Evolutionary conservation across 2,329 filamentous ascomycete species (phyloP).

Genomic region (Hawksworthiomyces lignivorus): DNA sequence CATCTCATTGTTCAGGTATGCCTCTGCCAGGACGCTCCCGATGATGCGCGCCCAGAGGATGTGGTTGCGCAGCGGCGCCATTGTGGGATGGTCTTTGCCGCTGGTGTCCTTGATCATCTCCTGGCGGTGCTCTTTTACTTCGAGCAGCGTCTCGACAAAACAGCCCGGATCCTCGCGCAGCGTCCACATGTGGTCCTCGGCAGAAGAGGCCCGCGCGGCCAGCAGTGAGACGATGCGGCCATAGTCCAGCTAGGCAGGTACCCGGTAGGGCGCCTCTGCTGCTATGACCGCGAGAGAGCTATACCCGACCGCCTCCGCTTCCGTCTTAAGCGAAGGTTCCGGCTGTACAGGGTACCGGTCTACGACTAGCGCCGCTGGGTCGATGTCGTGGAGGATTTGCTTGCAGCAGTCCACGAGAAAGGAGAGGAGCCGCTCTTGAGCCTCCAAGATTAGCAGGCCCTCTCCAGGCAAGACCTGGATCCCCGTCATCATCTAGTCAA

Average conservation of each 20-base stretch:
- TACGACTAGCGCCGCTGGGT: conserved; percentile 20
- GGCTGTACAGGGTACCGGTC: conserved; percentile 26
- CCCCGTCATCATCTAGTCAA: conserved; percentile 24
- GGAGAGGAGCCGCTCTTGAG: conserved; percentile 36
- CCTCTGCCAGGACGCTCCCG: conserved; percentile 8
- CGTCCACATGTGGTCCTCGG: conserved; percentile 46
- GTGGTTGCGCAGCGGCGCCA: conserved; percentile 11
- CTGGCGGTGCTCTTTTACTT: conserved; percentile 37
- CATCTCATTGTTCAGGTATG: too few relatives aligned
- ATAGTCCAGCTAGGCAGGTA: conserved; percentile 40
- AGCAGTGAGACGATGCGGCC: conserved; percentile 35
- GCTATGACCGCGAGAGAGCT: conserved; percentile 32
- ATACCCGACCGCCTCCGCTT: conserved; percentile 24
- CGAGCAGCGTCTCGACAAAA: conserved; percentile 37
- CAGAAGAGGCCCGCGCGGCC: conserved; percentile 29
- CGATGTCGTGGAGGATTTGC: conserved; percentile 44
- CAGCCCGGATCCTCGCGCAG: conserved; percentile 53
- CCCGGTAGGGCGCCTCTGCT: conserved; percentile 44
- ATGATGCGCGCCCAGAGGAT: conserved; percentile 34
- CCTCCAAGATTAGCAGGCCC: conserved; percentile 43
- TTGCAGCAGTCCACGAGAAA: conserved; percentile 43
- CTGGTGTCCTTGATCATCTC: conserved; percentile 21
- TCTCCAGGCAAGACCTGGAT: conserved; percentile 35
- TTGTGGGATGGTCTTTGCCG: conserved; percentile 23
- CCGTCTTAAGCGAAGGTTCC: conserved; percentile 26